Conservation (phyloP, 306 rosid species). For the Chamaecrista fasciculata region DNA sequence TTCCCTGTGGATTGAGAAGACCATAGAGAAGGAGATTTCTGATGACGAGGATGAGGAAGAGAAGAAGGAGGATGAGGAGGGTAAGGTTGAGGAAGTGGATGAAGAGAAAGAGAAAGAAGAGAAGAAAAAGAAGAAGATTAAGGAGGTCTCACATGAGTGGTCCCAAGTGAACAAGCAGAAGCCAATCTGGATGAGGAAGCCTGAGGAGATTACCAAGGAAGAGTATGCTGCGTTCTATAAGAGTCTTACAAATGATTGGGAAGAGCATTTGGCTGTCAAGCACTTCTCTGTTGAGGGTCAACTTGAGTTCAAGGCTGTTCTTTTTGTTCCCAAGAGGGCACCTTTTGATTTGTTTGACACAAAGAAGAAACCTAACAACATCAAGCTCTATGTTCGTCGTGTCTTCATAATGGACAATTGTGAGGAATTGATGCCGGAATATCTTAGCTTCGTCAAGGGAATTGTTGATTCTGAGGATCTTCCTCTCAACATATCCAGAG, state of each 20-base stretch:
- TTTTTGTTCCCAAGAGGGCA: constrained; percentile 92
- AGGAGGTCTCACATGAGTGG: constrained; percentile 93
- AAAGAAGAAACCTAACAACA: constrained; percentile 91
- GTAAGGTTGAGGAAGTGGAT: constrained; percentile 83
- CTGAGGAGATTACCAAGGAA: constrained; percentile 82
- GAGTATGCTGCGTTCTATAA: constrained; percentile 92
- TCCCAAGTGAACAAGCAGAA: constrained; percentile 91
- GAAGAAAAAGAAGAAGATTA: constrained; percentile 82
- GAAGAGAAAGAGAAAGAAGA: constrained; percentile 88
- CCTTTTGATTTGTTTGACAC: constrained; percentile 94
- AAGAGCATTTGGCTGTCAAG: constrained; percentile 87
- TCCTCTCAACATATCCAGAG: constrained; percentile 88
- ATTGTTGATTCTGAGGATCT: constrained; percentile 97
- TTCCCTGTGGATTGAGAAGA: constrained; percentile 90
- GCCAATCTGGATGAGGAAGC: constrained; percentile 98
- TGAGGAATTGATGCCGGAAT: constrained; percentile 92
- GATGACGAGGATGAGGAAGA: constrained; percentile 95
- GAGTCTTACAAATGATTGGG: constrained; percentile 97
- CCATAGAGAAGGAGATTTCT: constrained; percentile 87
- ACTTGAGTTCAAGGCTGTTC: constrained; percentile 87
- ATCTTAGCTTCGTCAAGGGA: constrained; percentile 82
- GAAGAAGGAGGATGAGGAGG: constrained; percentile 51
- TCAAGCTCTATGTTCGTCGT: constrained; percentile 81
- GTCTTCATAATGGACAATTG: constrained; percentile 98
- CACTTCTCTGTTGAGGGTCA: constrained; percentile 99